Percentiles rank a stretch among this genome's conserved stretches.
Conservation (phyloP, 192 early-diverging fungal species). For the Gonapodya prolifera region DNA sequence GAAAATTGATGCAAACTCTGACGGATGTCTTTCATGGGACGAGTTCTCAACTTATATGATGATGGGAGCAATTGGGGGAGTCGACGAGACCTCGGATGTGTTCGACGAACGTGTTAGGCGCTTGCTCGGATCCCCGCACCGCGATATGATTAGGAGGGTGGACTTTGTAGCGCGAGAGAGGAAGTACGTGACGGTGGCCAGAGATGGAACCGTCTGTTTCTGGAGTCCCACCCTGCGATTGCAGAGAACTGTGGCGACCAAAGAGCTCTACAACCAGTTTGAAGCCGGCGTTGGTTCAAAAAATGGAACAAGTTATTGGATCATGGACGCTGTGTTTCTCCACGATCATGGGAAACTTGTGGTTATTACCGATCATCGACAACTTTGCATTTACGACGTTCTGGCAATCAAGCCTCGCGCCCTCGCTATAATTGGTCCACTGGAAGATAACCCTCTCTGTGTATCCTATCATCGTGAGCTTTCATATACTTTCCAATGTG, state of each 20-base stretch:
- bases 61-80: slow-evolving; percentile 35
- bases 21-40: slow-evolving; percentile 50
- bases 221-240: slow-evolving; percentile 41
- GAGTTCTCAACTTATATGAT: slow-evolving; percentile 52
- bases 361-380: slow-evolving; percentile 42
- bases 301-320: slow-evolving; percentile 29
- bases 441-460: slow-evolving; percentile 48
- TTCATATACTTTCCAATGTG: background rate
- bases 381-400: slow-evolving; percentile 48
- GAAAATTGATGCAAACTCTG: slow-evolving; percentile 57
- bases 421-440: slow-evolving; percentile 29
- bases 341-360: slow-evolving; percentile 38
- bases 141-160: slow-evolving; percentile 41
- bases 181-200: slow-evolving; percentile 44
- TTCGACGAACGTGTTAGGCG: slow-evolving; percentile 39
- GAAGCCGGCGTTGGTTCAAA: background rate
- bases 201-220: slow-evolving; percentile 40
- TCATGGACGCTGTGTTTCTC: slow-evolving; percentile 36
- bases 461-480: slow-evolving; percentile 31
- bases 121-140: slow-evolving; percentile 33
- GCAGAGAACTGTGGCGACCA: slow-evolving; percentile 29
- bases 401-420: slow-evolving; percentile 45
- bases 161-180: slow-evolving; percentile 45
- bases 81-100: slow-evolving; percentile 23
- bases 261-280: slow-evolving; percentile 19